Conservation (phyloP, 805 yeast genomes). For the Ogataea thermomethanolica region DNA sequence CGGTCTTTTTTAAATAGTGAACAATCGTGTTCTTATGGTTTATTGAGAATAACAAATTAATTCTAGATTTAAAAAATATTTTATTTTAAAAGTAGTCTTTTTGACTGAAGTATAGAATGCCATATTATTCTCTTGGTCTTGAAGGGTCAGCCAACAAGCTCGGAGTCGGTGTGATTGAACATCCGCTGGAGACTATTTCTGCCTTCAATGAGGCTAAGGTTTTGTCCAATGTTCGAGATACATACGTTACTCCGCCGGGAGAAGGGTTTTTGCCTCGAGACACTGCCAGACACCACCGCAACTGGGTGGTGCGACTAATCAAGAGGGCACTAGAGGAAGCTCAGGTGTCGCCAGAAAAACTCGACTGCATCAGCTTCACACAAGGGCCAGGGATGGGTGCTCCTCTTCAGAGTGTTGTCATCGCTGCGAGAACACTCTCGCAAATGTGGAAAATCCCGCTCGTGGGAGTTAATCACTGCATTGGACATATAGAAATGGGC, state of each 20-base stretch:
- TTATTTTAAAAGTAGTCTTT: too few relatives aligned
- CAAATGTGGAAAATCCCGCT: slow-evolving; percentile 80
- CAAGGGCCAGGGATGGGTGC: slow-evolving; percentile 99
- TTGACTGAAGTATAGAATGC: background rate
- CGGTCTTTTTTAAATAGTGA: slow-evolving; percentile 11
- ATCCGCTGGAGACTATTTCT: slow-evolving; percentile 56
- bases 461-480: slow-evolving; percentile 94
- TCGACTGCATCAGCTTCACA: slow-evolving; percentile 87
- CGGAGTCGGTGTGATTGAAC: slow-evolving; percentile 90
- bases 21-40: slow-evolving; percentile 7
- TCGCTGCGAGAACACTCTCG: slow-evolving; percentile 84
- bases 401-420: slow-evolving; percentile 87
- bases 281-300: slow-evolving; percentile 93
- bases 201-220: slow-evolving; percentile 65
- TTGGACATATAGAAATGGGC: slow-evolving; percentile 99
- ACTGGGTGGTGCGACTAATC: slow-evolving; percentile 85
- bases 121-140: slow-evolving; percentile 65
- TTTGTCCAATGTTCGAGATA: slow-evolving; percentile 87
- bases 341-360: slow-evolving; percentile 41
- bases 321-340: slow-evolving; percentile 65
- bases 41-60: background rate
- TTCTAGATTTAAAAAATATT: background rate
- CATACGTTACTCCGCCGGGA: slow-evolving; percentile 95
- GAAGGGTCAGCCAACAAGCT: slow-evolving; percentile 98
- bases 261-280: slow-evolving; percentile 97